These are phyloP conservation scores for Lepidium sativum DNA, from an alignment of 345 rosid genomes.

Conservation along the genomic window DNA sequence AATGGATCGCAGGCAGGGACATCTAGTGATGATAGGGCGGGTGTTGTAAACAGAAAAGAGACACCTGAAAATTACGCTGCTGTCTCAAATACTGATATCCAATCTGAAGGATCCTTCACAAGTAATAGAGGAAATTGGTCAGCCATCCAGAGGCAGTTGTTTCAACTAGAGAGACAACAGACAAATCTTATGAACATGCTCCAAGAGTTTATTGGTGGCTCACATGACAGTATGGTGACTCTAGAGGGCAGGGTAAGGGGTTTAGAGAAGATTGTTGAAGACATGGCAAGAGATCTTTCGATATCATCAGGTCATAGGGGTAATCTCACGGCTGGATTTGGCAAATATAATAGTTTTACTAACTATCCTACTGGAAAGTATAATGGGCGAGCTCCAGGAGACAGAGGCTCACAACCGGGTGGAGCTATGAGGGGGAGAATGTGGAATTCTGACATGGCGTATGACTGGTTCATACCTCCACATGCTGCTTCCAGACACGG, in stretches of 20 bases:
- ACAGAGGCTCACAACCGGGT: constrained; percentile 68
- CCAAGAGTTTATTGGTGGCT: constrained; percentile 99
- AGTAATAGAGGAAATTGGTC: constrained; percentile 84
- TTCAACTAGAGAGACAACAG: constrained; percentile 93
- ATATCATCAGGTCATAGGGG: constrained; percentile 76
- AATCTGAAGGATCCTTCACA: constrained; percentile 64
- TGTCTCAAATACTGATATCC: constrained; percentile 54
- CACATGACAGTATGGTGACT: constrained; percentile 88
- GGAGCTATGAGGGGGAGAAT: constrained; percentile 53
- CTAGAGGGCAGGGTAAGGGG: constrained; percentile 91
- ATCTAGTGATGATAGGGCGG: constrained; percentile 44
- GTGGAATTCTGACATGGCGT: constrained; percentile 69
- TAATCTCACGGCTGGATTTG: constrained; percentile 52
- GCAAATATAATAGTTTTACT: constrained; percentile 66
- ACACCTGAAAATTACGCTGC: constrained; percentile 43
- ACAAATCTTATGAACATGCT: constrained; percentile 87
- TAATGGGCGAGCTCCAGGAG: constrained; percentile 63
- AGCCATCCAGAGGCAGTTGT: constrained; percentile 92
- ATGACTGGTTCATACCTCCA: constrained; percentile 66
- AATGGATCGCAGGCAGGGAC: constrained; percentile 51
- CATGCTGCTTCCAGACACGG: constrained; percentile 67
- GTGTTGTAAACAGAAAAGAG: constrained; percentile 45
- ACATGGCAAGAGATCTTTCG: constrained; percentile 86
- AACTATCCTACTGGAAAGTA: constrained; percentile 60
- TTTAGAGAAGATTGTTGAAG: constrained; percentile 95